Base-by-base conservation (phyloP, 2,329 filamentous ascomycete species). In the Paecilomyces niveus region DNA sequence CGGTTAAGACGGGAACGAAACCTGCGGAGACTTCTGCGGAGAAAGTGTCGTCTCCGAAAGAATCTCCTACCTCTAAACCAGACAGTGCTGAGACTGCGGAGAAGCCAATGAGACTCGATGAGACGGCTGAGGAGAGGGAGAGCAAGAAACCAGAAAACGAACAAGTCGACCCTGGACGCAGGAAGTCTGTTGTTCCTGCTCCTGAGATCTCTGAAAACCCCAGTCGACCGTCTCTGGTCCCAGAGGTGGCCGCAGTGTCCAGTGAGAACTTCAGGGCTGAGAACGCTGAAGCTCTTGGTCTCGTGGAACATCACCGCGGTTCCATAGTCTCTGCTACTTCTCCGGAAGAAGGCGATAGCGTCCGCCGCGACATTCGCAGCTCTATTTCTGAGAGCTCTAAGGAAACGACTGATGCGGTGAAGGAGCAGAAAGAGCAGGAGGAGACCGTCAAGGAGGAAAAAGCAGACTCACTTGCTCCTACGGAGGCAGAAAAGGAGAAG, bases 231-330 rank as follows among this genome's bases (percentile, higher is more conserved):
- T 60, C 68, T 39, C 62, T 75, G 26, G 64, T 72, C 18, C 68
- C 71, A 8, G 72, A 75, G 58, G 55, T 63, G 3, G 74, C 73
- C 35, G 73, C 73, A 6, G 67, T 70, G 9, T 76, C 74, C 1
- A 72, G 69, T 56, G 71, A 70, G 13, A 74, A 75, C 59, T 69
- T 76, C 64, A 71, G 63, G 58, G 71, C 67, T 55, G 74, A 72
- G 58, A 72, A 73, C 58, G 69, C 67, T 49, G 69, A 71, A 61
- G 58, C 63, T 57, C 59, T 74, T 58, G 72, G 72, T 3, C 61
- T 75, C n/a, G 67, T 74, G n/a, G 67, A 67, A 56, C 74, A 76
- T 60, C 74, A 76, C 60, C 73, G 72, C 24, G 67, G 67, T 0
- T 72, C 72, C 7, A 71, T 71, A 32, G 64, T 76, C 8, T 72